A percentile compares a stretch with the other conserved stretches of the same genome.
These are phyloP conservation scores for Syzygium syzygioides DNA, from an alignment of 441 rosid genomes.

Conservation along the genomic window DNA sequence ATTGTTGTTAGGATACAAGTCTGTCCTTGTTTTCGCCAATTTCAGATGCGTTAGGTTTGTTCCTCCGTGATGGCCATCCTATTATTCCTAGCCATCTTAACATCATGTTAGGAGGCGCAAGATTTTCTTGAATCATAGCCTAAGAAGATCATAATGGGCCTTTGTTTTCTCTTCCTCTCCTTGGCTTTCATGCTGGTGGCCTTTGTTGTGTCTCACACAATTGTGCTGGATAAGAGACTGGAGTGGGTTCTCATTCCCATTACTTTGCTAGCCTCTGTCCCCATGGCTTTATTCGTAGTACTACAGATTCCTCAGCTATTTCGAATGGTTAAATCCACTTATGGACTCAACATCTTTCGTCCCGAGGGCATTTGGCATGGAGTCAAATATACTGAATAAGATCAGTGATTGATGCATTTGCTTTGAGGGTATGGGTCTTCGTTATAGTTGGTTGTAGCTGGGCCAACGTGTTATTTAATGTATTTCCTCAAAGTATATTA, in stretches of 20 bases:
- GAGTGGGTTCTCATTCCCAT: neutral
- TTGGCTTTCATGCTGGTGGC: no score
- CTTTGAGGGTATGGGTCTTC: neutral
- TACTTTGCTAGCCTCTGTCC: neutral
- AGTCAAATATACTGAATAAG: neutral
- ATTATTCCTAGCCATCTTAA: neutral
- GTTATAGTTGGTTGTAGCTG: neutral
- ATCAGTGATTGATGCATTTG: neutral
- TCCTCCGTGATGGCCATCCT: fast-evolving
- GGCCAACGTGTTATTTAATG: fast-evolving
- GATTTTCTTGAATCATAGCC: no score
- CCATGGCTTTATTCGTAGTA: neutral
- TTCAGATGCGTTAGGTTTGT: neutral
- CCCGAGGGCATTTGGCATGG: neutral
- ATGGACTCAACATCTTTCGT: neutral
- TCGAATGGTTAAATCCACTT: neutral
- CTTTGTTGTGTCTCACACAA: no score
- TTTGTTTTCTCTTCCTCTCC: no score
- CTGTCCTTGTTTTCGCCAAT: fast-evolving
- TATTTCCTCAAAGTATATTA: neutral
- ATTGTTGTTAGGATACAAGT: fast-evolving
- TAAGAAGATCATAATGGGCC: no score
- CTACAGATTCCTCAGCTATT: neutral
- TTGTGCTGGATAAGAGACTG: neutral
- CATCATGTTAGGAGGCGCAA: fast-evolving